These are phyloP conservation scores for Sechiopsis laciniata DNA, from an alignment of 306 rosid species.

Conservation along the genomic window DNA sequence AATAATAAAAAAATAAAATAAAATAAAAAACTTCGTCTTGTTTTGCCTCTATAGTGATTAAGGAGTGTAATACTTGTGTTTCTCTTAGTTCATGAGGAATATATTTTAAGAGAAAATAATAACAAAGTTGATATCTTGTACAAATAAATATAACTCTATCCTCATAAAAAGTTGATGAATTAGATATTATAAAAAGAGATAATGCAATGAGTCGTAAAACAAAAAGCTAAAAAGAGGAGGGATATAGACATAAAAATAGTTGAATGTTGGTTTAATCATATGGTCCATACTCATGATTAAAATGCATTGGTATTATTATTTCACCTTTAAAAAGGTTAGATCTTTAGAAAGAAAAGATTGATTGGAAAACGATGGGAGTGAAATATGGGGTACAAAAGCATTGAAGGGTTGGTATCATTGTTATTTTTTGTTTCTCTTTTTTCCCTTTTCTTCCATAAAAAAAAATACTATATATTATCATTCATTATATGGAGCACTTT, in stretches of 20 bases:
- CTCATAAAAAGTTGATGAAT: too few relatives aligned
- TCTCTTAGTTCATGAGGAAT: too few relatives aligned
- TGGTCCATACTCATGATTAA: slow-evolving; percentile 41
- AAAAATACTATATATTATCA: not conserved
- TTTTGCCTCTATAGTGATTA: too few relatives aligned
- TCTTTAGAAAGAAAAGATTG: slow-evolving; percentile 33
- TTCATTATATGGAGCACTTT: not conserved
- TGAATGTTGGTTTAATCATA: not conserved
- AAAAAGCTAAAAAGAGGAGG: not conserved
- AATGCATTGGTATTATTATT: slow-evolving; percentile 26
- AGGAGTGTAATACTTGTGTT: too few relatives aligned
- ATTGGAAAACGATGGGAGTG: slow-evolving; percentile 62
- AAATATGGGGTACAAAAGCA: slow-evolving; percentile 48
- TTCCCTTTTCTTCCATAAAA: slow-evolving; percentile 21
- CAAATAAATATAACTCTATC: not conserved
- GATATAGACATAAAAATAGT: not conserved
- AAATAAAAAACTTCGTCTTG: too few relatives aligned
- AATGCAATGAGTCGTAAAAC: not conserved
- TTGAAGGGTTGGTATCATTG: slow-evolving; percentile 38
- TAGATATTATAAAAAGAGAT: not conserved
- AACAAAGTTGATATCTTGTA: too few relatives aligned
- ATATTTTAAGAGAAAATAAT: too few relatives aligned
- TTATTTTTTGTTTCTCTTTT: slow-evolving; percentile 30
- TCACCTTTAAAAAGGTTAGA: slow-evolving; percentile 19
- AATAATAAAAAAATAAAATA: too few relatives aligned